Base-by-base conservation (phyloP, 2,329 filamentous ascomycete species). In the Nannizzia gypsea region DNA sequence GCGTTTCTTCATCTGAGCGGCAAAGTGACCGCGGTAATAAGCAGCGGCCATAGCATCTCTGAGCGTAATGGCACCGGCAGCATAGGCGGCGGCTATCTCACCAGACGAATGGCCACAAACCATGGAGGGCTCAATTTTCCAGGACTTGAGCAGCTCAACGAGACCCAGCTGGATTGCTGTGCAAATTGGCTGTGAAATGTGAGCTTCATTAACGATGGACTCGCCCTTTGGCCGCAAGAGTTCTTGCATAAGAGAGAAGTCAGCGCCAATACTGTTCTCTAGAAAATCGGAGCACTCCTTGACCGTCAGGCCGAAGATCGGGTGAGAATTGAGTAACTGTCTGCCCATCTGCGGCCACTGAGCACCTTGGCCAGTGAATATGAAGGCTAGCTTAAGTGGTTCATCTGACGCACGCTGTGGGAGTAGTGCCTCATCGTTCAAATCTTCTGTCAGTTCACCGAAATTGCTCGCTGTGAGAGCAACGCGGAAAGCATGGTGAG, bases 1-100 rank as follows among this genome's bases (percentile, higher is more conserved):
- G 6, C 11, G 6, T 5, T 34, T 34, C 31, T 34, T 34, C 6
- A 34, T 11, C 31, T 11, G 6, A 5, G 6, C 31, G 2, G 6
- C 11, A 11, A 6, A 34, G 31, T 6, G 11, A 1, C 67, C 68
- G 20, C 67, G 63, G 20, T 50, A 63, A 58, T 66, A 69, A 6
- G 66, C 66, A 40, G 61, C 56, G 24, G 44, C 60, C 11, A 67
- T 61, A 6, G 67, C 66, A n/a, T 65, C 63, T 26, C 40, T 31
- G 15, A 24, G 40, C 9, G 59, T 56, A 8, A 69, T 24, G 17
- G 20, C 46, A 2, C 66, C 66, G 5, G 63, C 57, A 11, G 66
- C 63, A 55, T 67, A 69, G 3, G 66, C 66, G 6, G 66, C 66
- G 9, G 64, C 64, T 46, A 69, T 67, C 52, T 70, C 68, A 15